Conservation (phyloP, 352 stramenopile species). For the Phytophthora sojae region DNA sequence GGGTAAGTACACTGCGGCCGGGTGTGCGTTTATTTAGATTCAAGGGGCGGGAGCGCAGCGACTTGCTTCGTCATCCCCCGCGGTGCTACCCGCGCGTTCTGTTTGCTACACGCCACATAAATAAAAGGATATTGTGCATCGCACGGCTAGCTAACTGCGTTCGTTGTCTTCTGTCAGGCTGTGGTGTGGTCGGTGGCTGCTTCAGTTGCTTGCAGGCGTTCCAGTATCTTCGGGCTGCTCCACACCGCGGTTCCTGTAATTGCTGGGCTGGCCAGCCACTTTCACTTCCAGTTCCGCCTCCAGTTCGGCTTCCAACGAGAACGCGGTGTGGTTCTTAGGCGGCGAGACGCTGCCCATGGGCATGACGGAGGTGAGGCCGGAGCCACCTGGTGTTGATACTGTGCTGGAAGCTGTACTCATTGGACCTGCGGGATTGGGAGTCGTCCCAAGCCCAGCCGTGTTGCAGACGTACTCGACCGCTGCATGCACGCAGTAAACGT, state of each 20-base stretch:
- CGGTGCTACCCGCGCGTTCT: neutral
- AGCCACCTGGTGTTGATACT: conserved; percentile 29
- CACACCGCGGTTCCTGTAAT: neutral
- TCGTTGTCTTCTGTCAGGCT: conserved; percentile 15
- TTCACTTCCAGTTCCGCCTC: conserved; percentile 29
- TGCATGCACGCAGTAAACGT: conserved; percentile 89
- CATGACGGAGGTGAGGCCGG: conserved; percentile 26
- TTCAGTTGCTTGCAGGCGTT: conserved; percentile 2
- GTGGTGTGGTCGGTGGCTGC: neutral
- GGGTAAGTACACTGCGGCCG: neutral
- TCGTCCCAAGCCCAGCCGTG: conserved; percentile 45
- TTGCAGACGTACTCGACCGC: conserved; percentile 90
- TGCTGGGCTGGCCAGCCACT: neutral
- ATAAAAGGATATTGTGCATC: conserved; percentile 41
- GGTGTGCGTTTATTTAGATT: conserved; percentile 41
- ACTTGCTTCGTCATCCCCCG: conserved; percentile 13
- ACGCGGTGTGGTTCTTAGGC: conserved; percentile 20
- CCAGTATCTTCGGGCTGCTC: conserved; percentile 20
- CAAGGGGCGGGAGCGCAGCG: conserved; percentile 11
- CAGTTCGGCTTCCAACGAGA: conserved; percentile 26
- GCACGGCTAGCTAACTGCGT: conserved; percentile 23
- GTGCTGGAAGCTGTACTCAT: conserved; percentile 29
- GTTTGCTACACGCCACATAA: conserved; percentile 35
- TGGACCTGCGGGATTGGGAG: conserved; percentile 2
- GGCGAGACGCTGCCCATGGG: conserved; percentile 26